Percentiles rank a stretch among this genome's conserved stretches.
These are phyloP conservation scores for Leccinum angustisporum DNA, from an alignment of 1,284 basidiomycete species.

Conservation along the genomic window DNA sequence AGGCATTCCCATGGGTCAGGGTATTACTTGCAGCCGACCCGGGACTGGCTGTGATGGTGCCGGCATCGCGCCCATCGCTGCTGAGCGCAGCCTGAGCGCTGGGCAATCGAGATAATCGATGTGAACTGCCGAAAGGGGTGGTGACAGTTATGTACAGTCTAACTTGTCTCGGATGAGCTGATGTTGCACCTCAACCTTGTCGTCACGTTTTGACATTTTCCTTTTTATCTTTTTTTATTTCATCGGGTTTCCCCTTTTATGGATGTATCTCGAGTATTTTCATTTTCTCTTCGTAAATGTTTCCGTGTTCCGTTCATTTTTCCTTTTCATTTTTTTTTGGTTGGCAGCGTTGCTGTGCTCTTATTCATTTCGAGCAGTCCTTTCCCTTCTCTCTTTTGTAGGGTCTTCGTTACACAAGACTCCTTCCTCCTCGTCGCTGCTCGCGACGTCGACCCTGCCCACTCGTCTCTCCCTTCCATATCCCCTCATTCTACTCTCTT, in stretches of 20 bases:
- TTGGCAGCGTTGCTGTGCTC: conserved; percentile 26
- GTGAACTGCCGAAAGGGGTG: conserved; percentile 10
- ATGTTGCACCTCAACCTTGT: conserved; percentile 16
- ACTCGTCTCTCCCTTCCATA: conserved; percentile 30
- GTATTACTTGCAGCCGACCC: background rate
- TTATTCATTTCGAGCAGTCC: conserved; percentile 31
- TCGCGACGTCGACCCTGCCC: conserved; percentile 25
- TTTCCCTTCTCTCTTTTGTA: conserved; percentile 26
- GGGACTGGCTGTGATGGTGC: conserved; percentile 19
- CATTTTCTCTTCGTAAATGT: conserved; percentile 6
- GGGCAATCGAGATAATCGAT: conserved; percentile 14
- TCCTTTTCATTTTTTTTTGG: conserved; percentile 16
- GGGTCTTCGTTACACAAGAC: conserved; percentile 30
- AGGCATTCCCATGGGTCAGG: conserved; percentile 10
- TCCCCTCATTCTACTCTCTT: conserved; percentile 33
- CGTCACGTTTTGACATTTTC: conserved; percentile 21
- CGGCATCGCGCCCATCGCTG: conserved; percentile 18
- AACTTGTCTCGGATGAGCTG: conserved; percentile 32
- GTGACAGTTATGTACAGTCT: conserved; percentile 13
- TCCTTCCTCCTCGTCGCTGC: conserved; percentile 33
- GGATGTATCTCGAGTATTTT: conserved; percentile 17
- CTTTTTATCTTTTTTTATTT: conserved; percentile 11
- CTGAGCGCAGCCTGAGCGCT: too few relatives aligned
- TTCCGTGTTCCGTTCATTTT: conserved; percentile 16
- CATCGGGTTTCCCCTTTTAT: conserved; percentile 8